Evolutionary conservation across 129 eudicot species (phyloP).

Genomic region (Tanacetum coccineum): DNA sequence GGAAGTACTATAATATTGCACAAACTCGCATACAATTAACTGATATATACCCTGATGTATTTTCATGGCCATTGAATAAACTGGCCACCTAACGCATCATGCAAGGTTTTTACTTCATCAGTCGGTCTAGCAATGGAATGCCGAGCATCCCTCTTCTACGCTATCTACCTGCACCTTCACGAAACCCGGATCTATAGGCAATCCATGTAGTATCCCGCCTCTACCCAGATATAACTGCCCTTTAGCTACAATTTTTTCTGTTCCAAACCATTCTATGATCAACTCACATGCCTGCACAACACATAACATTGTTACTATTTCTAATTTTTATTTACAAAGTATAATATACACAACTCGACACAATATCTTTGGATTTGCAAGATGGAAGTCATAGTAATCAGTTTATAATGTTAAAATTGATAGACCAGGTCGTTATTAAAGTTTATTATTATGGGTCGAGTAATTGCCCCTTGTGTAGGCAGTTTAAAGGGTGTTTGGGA

Average conservation of each 20-base stretch:
- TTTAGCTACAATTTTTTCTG: not conserved
- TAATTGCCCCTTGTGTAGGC: too few species aligned
- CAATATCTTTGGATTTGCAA: too few species aligned
- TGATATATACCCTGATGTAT: not conserved
- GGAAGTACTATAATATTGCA: not conserved
- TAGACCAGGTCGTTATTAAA: too few species aligned
- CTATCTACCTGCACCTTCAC: not conserved
- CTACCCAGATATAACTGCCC: not conserved
- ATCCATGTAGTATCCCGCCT: not conserved
- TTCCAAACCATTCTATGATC: too few species aligned
- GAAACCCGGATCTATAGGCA: not conserved
- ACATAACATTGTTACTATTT: too few species aligned
- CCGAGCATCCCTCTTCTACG: not conserved
- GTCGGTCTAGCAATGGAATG: not conserved
- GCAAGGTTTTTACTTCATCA: not conserved
- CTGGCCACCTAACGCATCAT: not conserved
- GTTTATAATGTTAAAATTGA: too few species aligned
- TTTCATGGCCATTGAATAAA: not conserved
- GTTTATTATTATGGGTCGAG: too few species aligned
- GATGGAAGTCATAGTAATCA: too few species aligned
- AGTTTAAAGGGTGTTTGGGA: too few species aligned
- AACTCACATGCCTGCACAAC: too few species aligned
- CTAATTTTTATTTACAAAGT: too few species aligned
- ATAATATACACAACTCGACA: too few species aligned
- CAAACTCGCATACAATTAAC: not conserved